phyloP scores from a whole-genome alignment of 1,284 basidiomycete species.

The Sanghuangporus baumii region DNA sequence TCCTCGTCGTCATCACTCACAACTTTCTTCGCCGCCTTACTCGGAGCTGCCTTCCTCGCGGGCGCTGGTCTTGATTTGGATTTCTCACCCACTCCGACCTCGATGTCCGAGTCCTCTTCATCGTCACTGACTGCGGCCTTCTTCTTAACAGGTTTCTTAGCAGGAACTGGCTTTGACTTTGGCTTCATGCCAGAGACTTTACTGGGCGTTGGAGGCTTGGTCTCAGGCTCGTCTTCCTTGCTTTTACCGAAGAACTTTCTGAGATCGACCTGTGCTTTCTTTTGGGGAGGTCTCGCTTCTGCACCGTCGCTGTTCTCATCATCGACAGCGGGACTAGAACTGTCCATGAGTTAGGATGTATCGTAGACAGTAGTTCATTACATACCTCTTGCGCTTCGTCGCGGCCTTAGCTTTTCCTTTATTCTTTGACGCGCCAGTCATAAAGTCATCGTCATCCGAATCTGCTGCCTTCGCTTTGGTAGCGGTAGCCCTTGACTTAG shows the following conservation, averaged over 20 bases:
- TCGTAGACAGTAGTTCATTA: not conserved
- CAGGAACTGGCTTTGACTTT: slow-evolving; percentile 14
- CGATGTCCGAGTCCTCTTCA: slow-evolving; percentile 1
- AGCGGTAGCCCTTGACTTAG: not conserved
- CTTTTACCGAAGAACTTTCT: slow-evolving; percentile 10
- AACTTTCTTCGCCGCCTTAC: slow-evolving; percentile 20
- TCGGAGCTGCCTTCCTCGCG: slow-evolving; percentile 10
- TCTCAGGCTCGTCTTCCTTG: slow-evolving; percentile 5
- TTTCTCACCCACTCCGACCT: not conserved
- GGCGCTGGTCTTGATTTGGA: slow-evolving; percentile 9
- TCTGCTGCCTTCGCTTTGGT: not conserved
- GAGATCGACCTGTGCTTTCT: slow-evolving; percentile 15
- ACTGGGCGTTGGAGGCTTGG: slow-evolving; percentile 7
- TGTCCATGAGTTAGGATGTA: not conserved
- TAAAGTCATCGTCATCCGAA: slow-evolving; percentile 5
- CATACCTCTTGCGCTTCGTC: slow-evolving; percentile 25
- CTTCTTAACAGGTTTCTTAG: slow-evolving; percentile 15
- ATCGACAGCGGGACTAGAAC: slow-evolving; percentile 17
- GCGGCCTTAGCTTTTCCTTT: slow-evolving; percentile 21
- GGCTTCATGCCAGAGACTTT: slow-evolving; percentile 13
- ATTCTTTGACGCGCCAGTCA: slow-evolving; percentile 21
- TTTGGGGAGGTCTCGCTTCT: slow-evolving; percentile 23
- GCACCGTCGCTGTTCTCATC: slow-evolving; percentile 19
- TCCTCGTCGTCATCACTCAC: slow-evolving; percentile 24
- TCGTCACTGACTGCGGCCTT: slow-evolving; percentile 8